These are phyloP conservation scores for Beauveria brongniartii DNA, from an alignment of 2,329 filamentous ascomycete species.

Conservation along the genomic window DNA sequence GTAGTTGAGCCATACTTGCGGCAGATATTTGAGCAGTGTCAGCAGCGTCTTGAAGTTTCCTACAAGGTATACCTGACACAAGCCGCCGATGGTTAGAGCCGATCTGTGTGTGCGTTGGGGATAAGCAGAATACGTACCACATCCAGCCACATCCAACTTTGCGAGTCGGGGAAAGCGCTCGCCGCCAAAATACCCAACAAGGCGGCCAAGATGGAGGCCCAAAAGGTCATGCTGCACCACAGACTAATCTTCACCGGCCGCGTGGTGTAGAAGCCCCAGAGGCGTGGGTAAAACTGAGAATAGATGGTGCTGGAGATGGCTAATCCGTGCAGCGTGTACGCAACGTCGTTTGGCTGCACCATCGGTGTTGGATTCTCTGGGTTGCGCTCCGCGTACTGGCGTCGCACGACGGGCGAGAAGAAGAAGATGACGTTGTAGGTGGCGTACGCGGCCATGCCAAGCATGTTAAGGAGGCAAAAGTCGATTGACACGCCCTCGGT, in stretches of 20 bases:
- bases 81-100: no score
- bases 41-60: background rate
- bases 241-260: background rate
- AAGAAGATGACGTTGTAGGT: background rate
- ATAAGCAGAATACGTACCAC: background rate
- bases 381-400: background rate
- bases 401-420: background rate
- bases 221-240: background rate
- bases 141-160: background rate
- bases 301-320: background rate
- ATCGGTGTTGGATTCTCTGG: conserved; percentile 5
- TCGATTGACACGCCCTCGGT: background rate
- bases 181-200: background rate
- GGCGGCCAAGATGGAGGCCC: background rate
- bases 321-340: background rate
- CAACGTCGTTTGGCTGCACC: background rate
- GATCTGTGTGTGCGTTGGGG: no score
- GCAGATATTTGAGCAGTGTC: background rate
- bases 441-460: background rate
- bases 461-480: background rate
- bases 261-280: background rate
- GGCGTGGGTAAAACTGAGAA: background rate
- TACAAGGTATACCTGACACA: background rate
- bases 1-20: background rate
- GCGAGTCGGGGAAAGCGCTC: background rate